These are phyloP conservation scores for Yarrowia galli DNA, from an alignment of 1,139 yeast species.

Conservation along the genomic window DNA sequence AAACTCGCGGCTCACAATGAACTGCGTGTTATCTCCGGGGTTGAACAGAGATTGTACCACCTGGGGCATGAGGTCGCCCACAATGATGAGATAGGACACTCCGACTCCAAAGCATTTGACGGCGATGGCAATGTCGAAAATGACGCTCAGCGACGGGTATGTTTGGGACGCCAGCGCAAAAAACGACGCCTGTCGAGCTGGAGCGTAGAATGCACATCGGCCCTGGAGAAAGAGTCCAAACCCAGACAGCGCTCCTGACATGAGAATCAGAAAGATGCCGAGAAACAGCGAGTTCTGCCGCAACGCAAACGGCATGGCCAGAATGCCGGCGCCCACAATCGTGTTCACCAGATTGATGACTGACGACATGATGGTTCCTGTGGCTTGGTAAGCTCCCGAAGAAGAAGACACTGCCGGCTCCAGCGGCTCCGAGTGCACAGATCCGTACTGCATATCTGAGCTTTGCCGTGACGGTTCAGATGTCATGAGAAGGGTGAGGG, in stretches of 20 bases:
- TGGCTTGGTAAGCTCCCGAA: constrained; percentile 15
- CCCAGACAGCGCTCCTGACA: constrained; percentile 82
- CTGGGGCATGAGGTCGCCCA: constrained; percentile 89
- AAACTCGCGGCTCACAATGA: constrained; percentile 51
- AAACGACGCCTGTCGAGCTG: constrained; percentile 81
- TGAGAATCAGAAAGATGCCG: constrained; percentile 67
- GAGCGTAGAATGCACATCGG: constrained; percentile 72
- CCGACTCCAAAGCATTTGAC: constrained; percentile 95
- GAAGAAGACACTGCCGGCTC: constrained; percentile 15
- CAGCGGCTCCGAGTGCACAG: constrained; percentile 15
- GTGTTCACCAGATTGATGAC: constrained; percentile 53
- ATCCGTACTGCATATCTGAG: constrained; percentile 21
- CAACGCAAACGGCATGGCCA: constrained; percentile 92
- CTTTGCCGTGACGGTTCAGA: neutral
- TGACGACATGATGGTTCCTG: constrained; percentile 46
- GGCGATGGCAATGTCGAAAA: constrained; percentile 88
- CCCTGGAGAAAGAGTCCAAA: constrained; percentile 82
- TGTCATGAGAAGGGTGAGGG: constrained; percentile 1
- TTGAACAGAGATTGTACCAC: constrained; percentile 47
- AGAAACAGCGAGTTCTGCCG: constrained; percentile 80
- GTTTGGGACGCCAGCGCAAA: constrained; percentile 84
- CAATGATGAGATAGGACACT: constrained; percentile 82
- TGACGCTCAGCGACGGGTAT: constrained; percentile 79
- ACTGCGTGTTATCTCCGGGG: constrained; percentile 40
- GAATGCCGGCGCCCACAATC: constrained; percentile 77